Percentiles rank a stretch among this genome's conserved stretches.
phyloP scores from a whole-genome alignment of 768 basidiomycete species.

The Mycena albidolilacea region DNA sequence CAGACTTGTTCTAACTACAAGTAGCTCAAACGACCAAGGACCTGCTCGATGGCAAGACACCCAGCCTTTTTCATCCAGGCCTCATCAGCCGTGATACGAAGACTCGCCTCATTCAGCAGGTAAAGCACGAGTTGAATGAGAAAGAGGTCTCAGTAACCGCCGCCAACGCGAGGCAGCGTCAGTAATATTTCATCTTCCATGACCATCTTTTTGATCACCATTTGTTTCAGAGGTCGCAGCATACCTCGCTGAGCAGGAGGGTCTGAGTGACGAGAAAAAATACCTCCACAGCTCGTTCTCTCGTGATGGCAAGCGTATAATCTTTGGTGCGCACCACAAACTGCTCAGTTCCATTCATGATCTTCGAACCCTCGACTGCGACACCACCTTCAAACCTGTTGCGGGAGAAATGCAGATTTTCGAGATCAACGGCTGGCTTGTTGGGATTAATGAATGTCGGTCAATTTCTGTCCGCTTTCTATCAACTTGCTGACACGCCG shows the following conservation, averaged over 20 bases:
- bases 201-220: neutral
- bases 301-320: conserved; percentile 31
- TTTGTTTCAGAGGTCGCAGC: conserved; percentile 24
- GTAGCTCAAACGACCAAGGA: conserved; percentile 28
- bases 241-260: conserved; percentile 27
- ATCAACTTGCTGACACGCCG: too few relatives aligned
- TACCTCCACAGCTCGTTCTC: conserved; percentile 30
- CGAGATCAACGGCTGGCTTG: conserved; percentile 33
- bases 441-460: conserved; percentile 25
- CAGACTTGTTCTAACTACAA: neutral
- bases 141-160: neutral
- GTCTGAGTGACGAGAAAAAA: conserved; percentile 10
- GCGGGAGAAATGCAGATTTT: conserved; percentile 28
- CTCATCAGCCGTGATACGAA: conserved; percentile 21
- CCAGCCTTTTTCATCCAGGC: conserved; percentile 24
- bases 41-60: conserved; percentile 30
- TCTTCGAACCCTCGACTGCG: conserved; percentile 34
- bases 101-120: conserved; percentile 26
- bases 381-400: conserved; percentile 34
- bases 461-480: conserved; percentile 4
- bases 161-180: conserved; percentile 23
- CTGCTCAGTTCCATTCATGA: conserved; percentile 27
- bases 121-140: conserved; percentile 15
- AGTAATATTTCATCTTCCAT: neutral
- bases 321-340: conserved; percentile 26